Base-by-base conservation (phyloP, 2,329 filamentous ascomycete genomes). In the Epichloe brachyelytri region DNA sequence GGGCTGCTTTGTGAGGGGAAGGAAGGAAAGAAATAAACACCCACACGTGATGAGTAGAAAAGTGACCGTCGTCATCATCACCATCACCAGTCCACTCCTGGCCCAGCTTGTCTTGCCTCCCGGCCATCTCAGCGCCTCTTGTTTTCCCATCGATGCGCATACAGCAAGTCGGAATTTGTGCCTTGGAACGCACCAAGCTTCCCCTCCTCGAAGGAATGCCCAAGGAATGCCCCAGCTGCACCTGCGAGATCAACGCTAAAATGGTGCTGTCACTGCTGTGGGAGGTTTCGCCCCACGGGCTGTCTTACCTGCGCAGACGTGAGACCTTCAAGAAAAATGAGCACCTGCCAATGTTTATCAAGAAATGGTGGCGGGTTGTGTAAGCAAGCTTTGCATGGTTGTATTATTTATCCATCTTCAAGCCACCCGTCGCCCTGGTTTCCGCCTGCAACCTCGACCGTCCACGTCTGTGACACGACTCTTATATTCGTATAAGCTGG, bases 221-320 rank as follows among this genome's bases (percentile, higher is more conserved):
- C 43, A 12, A 45, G 54, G 54, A 56, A 56, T 56, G 54, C 44
- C 43, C 43, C 43, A 43, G 17, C 17, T 33, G 22, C 36, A 37
- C 34, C 37, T 41, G 17, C 43, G 15, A 36, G 36, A 39, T 49
- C 46, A 46, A 53, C 46, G 47, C 49, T 50, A 39, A 36, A 26
- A 39, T 19, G 20, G 43, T 26, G 36, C 33, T n/a, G 7, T 8
- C 26, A 30, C 8, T 30, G 30, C 30, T 43, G 47, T 46, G 53
- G 46, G 37, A 50, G 53, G 44, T n/a, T 46, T 36, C 40, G 53
- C 54, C 54, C 53, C 54, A 56, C 53, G 51, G 51, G 10, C 52
- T 51, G 52, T 51, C 45, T 53, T 34, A 45, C 33, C 20, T 26
- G 22, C 22, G 12, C 20, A 53, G n/a, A 26, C 38, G 6, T 40